A percentile compares a stretch with the other conserved stretches of the same genome.
Evolutionary conservation across 257 asterid genomes (phyloP).

Genomic region (Buddleja alternifolia): DNA sequence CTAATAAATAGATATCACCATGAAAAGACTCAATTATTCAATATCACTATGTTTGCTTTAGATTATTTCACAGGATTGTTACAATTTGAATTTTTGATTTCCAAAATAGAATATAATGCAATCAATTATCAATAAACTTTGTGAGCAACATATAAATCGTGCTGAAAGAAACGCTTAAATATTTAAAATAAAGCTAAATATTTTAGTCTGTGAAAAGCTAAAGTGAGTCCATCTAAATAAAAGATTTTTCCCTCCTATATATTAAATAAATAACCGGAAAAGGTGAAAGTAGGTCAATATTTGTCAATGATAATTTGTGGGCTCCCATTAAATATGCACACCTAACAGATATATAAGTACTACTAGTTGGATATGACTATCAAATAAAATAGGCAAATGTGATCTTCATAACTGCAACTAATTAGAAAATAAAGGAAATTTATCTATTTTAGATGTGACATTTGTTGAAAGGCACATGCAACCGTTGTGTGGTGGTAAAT

Average conservation of each 20-base stretch:
- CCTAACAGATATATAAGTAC: constrained; percentile 1
- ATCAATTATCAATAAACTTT: too few species aligned
- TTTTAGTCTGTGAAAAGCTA: background rate
- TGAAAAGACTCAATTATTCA: too few species aligned
- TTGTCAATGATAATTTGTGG: constrained; percentile 1
- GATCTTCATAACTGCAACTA: constrained; percentile 13
- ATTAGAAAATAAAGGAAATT: background rate
- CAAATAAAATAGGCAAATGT: constrained; percentile 1
- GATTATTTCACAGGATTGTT: too few species aligned
- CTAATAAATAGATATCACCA: too few species aligned
- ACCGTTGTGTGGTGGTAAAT: constrained; percentile 24
- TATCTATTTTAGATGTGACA: background rate
- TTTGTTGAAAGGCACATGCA: constrained; percentile 30
- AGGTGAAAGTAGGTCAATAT: constrained; percentile 20
- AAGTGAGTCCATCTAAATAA: background rate
- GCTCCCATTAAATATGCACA: constrained; percentile 16
- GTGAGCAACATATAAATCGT: too few species aligned
- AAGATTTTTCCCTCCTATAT: too few species aligned
- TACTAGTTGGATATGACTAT: constrained; percentile 8
- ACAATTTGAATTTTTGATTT: too few species aligned
- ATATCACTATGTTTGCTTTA: too few species aligned
- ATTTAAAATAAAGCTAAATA: too few species aligned
- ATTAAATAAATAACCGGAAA: background rate
- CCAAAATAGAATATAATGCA: too few species aligned
- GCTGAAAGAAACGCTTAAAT: too few species aligned